Base-by-base conservation (phyloP, 1,139 yeast genomes). In the Zygoascus sp. region DNA sequence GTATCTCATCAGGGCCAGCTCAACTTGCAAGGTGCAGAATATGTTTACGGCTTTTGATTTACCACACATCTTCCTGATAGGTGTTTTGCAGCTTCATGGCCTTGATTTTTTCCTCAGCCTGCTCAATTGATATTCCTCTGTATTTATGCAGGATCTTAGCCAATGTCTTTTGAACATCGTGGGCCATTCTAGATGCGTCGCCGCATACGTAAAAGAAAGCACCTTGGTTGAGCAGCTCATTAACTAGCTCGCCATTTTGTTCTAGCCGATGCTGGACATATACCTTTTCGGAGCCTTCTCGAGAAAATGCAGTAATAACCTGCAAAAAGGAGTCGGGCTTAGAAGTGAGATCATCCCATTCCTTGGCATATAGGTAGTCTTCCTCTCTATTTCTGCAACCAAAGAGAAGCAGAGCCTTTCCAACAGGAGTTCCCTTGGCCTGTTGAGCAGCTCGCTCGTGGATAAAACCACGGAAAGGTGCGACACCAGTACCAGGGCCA, bases 401-500 rank as follows among this genome's bases (percentile, higher is more conserved):
- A 64, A 79, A 90, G 66, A 89, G 92, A 52, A 92, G 73, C 36
- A 88, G 52, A 41, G 84, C 76, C 56, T 83, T 79, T 46, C 97
- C 97, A 42, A 87, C 70, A 22, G 76, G 79, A 21, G 70, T 67
- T 35, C 80, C 80, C 48, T 74, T 74, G 46, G 73, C 72, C 32
- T 75, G 73, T 57, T 73, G 76, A 48, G 74, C 69, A 43, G 77
- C 83, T 60, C 94, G 82, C 66, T 89, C 97, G 67, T 95, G 81
- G 37, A 92, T 68, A 57, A 92, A 89, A 2, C 95, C 97, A 68
- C 97, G 83, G 72, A 92, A 84, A 52, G 98, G 98, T 9, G 98
- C 97, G 49, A 92, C 92, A 64, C 98, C 98, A 6, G 98, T 92
- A 55, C 98, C 98, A 42, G 98, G 97, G 32, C 98, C 98, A 63